Base-by-base conservation (phyloP, 352 stramenopile genomes). In the Globisporangium barbulae region DNA sequence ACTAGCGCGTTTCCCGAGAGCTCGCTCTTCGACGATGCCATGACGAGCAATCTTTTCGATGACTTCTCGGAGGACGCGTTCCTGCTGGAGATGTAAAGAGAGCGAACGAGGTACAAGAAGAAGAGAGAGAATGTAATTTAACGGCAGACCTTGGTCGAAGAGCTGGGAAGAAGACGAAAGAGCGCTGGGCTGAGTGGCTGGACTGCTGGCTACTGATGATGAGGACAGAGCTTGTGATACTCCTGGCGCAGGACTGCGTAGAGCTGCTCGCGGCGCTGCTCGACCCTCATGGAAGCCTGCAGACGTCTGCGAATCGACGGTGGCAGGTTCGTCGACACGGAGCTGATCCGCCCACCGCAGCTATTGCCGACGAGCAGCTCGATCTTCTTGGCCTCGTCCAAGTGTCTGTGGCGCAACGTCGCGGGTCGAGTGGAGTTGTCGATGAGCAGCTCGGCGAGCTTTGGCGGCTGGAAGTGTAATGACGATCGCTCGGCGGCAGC, bases 61-160 rank as follows among this genome's bases (percentile, higher is more conserved):
- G 84, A 73, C 0, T 74, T 93, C 48, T 72, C 80, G 48, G 82
- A 91, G 45, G 84, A 93, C 68, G 72, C 78, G 19, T 93, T 93
- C 59, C 77, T 91, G 57, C 72, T 58, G 52, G 52, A 76, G 72
- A 86, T 90, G 76, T 79, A 88, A 75, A 84, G 73, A 79, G 50
- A 58, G 67, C 72, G 54, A 53, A 37, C 41, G 2, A 47, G 13
- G 12, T 10, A 49, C 19, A 53, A 58, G 68, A 72, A 56, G 58
- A 30, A n/a, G 22, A n/a, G 21, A 52, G 28, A 22, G 21, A 13
- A 57, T 58, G 53, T 67, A 71, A 75, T 78, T 72, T 57, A 76
- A 60, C 50, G 50, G 63, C 47, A 41, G 59, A 48, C 55, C 54
- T 53, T 68, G 63, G 62, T 63, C 73, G 53, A 53, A 49, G 25